phyloP scores from a whole-genome alignment of 2,329 filamentous ascomycete genomes.

The Pseudocercospora cruenta region DNA sequence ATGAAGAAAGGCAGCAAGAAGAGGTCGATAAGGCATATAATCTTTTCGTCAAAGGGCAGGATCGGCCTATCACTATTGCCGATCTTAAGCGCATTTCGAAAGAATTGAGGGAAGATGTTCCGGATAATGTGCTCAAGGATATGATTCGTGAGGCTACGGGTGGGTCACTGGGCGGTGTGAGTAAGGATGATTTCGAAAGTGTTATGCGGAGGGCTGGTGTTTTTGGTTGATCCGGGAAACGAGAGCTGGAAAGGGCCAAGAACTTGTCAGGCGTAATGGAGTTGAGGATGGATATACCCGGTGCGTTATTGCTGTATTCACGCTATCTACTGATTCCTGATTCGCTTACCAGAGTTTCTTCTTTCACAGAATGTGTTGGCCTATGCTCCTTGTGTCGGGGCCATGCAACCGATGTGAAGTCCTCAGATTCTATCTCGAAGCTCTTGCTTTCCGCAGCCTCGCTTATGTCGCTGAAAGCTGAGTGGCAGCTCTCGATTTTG shows the following conservation, averaged over 20 bases:
- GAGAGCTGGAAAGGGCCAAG: background rate
- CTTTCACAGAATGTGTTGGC: background rate
- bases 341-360: background rate
- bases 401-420: background rate
- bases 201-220: conserved; percentile 85
- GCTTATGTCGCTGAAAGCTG: background rate
- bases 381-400: background rate
- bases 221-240: conserved; percentile 62
- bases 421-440: background rate
- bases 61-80: conserved; percentile 73
- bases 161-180: conserved; percentile 73
- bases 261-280: background rate
- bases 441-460: background rate
- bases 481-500: background rate
- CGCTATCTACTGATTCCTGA: background rate
- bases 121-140: conserved; percentile 81
- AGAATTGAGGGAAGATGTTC: conserved; percentile 80
- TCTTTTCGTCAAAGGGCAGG: conserved; percentile 69
- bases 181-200: conserved; percentile 77
- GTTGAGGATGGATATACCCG: conserved; percentile 1
- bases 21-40: conserved; percentile 82
- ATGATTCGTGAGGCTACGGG: conserved; percentile 96
- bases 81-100: conserved; percentile 79
- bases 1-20: conserved; percentile 54
- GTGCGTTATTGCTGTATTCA: background rate